Evolutionary conservation across 257 asterid genomes (phyloP).

Genomic region (Orobanche coerulescens): DNA sequence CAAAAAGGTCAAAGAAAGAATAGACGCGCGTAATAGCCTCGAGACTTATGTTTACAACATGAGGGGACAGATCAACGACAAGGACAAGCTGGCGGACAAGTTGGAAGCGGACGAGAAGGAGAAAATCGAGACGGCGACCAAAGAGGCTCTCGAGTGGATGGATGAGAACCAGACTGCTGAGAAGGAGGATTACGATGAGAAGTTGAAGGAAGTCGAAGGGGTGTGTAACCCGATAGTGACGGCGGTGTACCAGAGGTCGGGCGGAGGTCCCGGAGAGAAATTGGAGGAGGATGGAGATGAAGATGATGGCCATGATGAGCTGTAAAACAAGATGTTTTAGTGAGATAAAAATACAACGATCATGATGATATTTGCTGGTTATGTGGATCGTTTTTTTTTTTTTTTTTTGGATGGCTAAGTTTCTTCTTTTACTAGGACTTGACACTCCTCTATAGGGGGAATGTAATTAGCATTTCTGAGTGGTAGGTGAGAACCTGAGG

Average conservation of each 20-base stretch:
- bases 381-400: too few relatives aligned
- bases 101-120: conserved; percentile 87
- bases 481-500: too few relatives aligned
- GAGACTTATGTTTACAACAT: conserved; percentile 91
- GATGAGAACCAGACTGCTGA: conserved; percentile 83
- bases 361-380: too few relatives aligned
- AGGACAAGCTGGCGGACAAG: conserved; percentile 89
- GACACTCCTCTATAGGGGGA: too few relatives aligned
- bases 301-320: conserved; percentile 67
- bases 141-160: conserved; percentile 92
- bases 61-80: conserved; percentile 89
- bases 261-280: conserved; percentile 67
- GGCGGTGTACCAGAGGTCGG: conserved; percentile 88
- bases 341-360: too few relatives aligned
- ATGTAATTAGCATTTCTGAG: too few relatives aligned
- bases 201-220: conserved; percentile 90
- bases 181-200: conserved; percentile 91
- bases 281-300: conserved; percentile 48
- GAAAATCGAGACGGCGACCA: conserved; percentile 81
- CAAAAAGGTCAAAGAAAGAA: conserved; percentile 79
- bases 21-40: conserved; percentile 76
- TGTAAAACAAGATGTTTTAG: too few relatives aligned
- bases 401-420: too few relatives aligned
- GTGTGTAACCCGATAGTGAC: conserved; percentile 86
- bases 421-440: too few relatives aligned